Conservation (phyloP, 2,329 filamentous ascomycete species). For the Raffaelea deltoideospora region DNA sequence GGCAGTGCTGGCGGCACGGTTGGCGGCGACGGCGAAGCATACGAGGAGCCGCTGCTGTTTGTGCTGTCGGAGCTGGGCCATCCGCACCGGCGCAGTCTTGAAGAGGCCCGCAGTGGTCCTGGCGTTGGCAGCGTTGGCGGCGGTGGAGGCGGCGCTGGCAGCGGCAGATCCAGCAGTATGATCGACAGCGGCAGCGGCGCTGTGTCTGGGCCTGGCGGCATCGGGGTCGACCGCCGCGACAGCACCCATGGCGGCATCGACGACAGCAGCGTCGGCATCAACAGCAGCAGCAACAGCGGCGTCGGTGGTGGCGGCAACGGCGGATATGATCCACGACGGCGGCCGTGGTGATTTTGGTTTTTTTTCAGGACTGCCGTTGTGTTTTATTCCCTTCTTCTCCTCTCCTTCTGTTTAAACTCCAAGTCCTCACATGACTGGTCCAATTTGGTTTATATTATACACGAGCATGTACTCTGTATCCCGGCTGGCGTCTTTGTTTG, state of each 20-base stretch:
- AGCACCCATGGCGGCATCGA: background rate
- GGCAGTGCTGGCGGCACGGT: no score
- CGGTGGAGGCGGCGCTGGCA: background rate
- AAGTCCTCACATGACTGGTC: no score
- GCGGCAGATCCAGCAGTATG: no score
- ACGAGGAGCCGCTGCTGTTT: constrained; percentile 58
- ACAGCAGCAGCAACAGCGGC: background rate
- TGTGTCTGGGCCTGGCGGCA: background rate
- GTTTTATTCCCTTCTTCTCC: background rate
- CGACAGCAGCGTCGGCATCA: background rate
- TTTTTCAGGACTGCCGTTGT: background rate
- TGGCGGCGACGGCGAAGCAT: constrained; percentile 32
- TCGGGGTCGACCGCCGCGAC: background rate
- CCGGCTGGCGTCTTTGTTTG: background rate
- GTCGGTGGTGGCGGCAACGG: background rate
- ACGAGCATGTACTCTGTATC: background rate
- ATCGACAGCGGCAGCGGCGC: no score
- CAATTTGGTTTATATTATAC: background rate
- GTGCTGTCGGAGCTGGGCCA: constrained; percentile 57
- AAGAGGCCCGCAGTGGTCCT: constrained; percentile 29
- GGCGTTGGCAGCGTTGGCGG: constrained; percentile 12
- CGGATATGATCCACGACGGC: background rate
- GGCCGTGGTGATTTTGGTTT: background rate
- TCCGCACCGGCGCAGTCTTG: constrained; percentile 37
- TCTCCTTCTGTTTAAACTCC: background rate